A percentile compares a stretch with the other conserved stretches of the same genome.
Conservation (phyloP, 106 monocot species). For the Xerophyta viscosa region DNA sequence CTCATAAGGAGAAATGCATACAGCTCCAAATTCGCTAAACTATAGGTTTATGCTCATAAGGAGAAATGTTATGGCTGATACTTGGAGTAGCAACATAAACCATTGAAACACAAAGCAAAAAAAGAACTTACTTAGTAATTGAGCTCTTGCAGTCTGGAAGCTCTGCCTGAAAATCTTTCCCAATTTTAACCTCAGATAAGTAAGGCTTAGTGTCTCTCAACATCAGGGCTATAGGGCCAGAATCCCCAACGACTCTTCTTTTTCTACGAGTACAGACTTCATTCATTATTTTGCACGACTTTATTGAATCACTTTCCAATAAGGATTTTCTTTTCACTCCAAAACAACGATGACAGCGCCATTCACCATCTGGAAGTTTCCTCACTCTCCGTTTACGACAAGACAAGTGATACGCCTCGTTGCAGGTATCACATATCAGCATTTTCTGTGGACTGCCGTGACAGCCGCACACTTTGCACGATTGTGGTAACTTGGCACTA, state of each 20-base stretch:
- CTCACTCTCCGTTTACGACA: slow-evolving; percentile 44
- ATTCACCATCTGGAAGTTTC: slow-evolving; percentile 32
- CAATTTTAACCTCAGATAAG: slow-evolving; percentile 48
- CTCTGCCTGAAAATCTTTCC: slow-evolving; percentile 58
- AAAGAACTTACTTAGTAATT: slow-evolving; percentile 39
- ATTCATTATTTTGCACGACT: slow-evolving; percentile 8
- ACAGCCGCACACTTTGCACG: slow-evolving; percentile 51
- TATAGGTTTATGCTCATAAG: too few relatives aligned
- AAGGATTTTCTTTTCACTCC: slow-evolving; percentile 34
- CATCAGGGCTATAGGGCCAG: slow-evolving; percentile 52
- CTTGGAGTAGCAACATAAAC: too few relatives aligned
- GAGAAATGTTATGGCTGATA: too few relatives aligned
- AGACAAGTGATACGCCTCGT: slow-evolving; percentile 64
- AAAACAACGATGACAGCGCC: slow-evolving; percentile 63
- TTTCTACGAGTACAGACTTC: slow-evolving; percentile 9
- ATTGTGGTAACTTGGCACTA: slow-evolving; percentile 5
- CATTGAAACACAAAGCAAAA: not conserved
- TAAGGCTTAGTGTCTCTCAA: slow-evolving; percentile 33
- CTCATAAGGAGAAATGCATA: too few relatives aligned
- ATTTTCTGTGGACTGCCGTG: slow-evolving; percentile 32
- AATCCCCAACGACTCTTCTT: slow-evolving; percentile 7
- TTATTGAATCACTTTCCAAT: slow-evolving; percentile 11
- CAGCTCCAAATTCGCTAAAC: too few relatives aligned
- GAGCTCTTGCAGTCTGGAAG: slow-evolving; percentile 48
- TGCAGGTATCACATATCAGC: slow-evolving; percentile 78